Evolutionary conservation across 306 rosid species (phyloP), one percentile per base, ranked within the genome.

Genomic region (Dryas alaskensis): DNA sequence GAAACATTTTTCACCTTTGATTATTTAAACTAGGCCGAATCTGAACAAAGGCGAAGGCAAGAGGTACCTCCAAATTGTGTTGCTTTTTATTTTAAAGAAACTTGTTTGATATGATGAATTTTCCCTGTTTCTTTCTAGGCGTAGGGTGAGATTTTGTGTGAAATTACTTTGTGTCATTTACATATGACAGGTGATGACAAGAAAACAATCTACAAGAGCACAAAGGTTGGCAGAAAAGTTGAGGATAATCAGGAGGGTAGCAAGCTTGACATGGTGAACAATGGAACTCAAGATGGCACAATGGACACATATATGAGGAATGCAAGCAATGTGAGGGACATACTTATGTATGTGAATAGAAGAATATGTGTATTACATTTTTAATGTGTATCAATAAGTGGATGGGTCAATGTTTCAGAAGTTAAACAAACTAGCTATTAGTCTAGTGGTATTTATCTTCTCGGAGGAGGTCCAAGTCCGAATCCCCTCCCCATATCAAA

Each of bases 211-310:
- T 54, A 84, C 84, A 17, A 77, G 60, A 78, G 76, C 79, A 10
- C 79, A 84, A 55, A 87, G 78, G 67, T 78, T 79, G 54, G 58
- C 75, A 64, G 86, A 82, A 42, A 89, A 84, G 73, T 1, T 80
- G 78, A 86, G 67, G 81, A 52, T 80, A 52, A 51, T 92, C 14
- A 85, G 83, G 80, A 89, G 90, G 86, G 80, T 78, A 57, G 19
- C 37, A 16, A 92, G 97, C 68, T 65, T 80, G 62, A 31, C 62
- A 7, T 89, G 91, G 93, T 88, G 80, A 86, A 74, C 10, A 86
- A 74, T 13, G 55, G 55, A 39, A 5, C 31, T 10, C 39, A 6
- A 8, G 13, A 14, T 13, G n/a, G 14, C 62, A 9, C 10, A 57
- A 57, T 19, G 61, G 39, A 11, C 61, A 57, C 10, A 57, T 37